These are phyloP conservation scores for Prunus fruticosa DNA, from an alignment of 306 rosid genomes.

Conservation along the genomic window DNA sequence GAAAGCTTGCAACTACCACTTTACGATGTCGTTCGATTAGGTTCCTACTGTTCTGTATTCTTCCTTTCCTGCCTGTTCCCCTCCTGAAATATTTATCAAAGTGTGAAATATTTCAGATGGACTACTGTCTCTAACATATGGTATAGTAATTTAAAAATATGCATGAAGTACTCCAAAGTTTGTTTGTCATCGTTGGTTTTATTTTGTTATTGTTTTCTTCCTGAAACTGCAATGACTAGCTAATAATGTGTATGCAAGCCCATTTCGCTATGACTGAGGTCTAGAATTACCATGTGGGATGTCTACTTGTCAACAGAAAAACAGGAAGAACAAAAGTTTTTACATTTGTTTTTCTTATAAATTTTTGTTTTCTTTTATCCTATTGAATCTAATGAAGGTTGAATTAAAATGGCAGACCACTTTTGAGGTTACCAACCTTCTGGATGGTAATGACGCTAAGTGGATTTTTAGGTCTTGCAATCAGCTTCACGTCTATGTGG, in stretches of 20 bases:
- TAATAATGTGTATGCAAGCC: background rate
- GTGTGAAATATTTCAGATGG: background rate
- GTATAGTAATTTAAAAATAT: background rate
- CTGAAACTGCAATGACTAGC: background rate
- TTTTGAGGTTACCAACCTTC: slow-evolving; percentile 79
- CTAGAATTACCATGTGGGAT: background rate
- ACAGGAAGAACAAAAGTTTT: background rate
- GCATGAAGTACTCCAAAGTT: slow-evolving; percentile 2
- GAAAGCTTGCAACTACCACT: background rate
- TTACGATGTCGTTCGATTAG: background rate
- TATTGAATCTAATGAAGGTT: slow-evolving; percentile 20
- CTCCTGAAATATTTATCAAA: background rate
- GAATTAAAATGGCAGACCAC: slow-evolving; percentile 67
- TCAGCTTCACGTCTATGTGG: slow-evolving; percentile 99
- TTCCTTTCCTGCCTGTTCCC: background rate
- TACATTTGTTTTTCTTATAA: background rate
- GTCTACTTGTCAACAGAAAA: background rate
- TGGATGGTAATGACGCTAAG: slow-evolving; percentile 92
- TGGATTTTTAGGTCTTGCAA: slow-evolving; percentile 90
- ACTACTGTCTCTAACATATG: background rate
- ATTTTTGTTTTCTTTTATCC: slow-evolving; percentile 7
- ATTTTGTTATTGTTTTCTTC: background rate
- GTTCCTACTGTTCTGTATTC: background rate
- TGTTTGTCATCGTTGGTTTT: background rate
- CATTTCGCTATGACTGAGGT: background rate